Evolutionary conservation across 306 rosid species (phyloP).

Genomic region (Citrullus colocynthis): DNA sequence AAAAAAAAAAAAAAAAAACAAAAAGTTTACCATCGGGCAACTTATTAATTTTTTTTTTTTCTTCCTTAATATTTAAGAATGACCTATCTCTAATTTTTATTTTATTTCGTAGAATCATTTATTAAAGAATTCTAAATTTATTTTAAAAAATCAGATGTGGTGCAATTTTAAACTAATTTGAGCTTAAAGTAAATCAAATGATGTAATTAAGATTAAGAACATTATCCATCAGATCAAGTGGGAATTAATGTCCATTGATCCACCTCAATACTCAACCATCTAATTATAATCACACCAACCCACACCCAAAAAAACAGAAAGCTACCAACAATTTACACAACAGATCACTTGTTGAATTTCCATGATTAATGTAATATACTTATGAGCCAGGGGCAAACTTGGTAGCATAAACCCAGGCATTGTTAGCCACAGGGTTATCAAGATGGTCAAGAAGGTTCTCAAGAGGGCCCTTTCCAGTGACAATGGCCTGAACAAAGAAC

Average conservation of each 20-base stretch:
- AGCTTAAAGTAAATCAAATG: neutral
- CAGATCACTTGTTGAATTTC: neutral
- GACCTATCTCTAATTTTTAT: no score
- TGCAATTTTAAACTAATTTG: no score
- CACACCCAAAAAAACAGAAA: neutral
- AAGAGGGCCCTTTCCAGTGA: neutral
- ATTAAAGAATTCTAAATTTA: no score
- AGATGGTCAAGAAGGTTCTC: conserved; percentile 1
- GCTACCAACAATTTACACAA: neutral
- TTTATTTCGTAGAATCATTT: no score
- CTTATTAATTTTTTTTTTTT: no score
- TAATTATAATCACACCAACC: neutral
- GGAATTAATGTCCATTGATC: neutral
- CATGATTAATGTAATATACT: no score
- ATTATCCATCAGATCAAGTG: neutral
- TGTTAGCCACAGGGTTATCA: neutral
- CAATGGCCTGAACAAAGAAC: conserved; percentile 2
- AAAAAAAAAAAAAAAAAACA: no score
- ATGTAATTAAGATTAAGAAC: neutral
- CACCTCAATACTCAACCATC: neutral
- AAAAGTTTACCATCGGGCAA: no score
- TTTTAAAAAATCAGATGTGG: no score
- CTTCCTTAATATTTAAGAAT: no score
- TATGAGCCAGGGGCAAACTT: conserved; percentile 4
- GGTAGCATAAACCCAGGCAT: conserved; percentile 8